Evolutionary conservation across 345 rosid species (phyloP), one percentile per base, ranked within the genome.

Genomic region (Heritiera littoralis): DNA sequence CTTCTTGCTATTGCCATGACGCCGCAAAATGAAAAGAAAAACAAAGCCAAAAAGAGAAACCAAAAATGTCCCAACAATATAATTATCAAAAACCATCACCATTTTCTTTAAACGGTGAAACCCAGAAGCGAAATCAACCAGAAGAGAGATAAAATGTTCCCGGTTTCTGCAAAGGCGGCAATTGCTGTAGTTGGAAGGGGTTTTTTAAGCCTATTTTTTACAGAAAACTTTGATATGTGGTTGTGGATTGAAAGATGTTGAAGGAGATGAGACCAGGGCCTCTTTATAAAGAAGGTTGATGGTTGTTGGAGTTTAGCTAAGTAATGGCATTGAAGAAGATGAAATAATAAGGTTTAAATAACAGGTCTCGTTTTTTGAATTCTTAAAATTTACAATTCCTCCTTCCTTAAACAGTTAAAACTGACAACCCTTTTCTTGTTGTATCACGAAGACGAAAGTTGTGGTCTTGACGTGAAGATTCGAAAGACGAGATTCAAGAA

Each of bases 21-120:
- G 86, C 11, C 85, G 82, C 23, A 90, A 76, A 81, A 80, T 17
- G 82, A 7, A 77, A 61, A 83, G 77, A 7, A 86, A n/a, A 48
- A 80, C 38, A 73, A 78, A 75, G 68, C 75, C 86, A 30, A 84
- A 17, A 7, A 88, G 80, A 66, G 83, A 83, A 7, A 81, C 85
- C 46, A 82, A 77, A 69, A 80, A 78, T 61, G 86, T 81, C 20
- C 80, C 86, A 40, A 76, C 58, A 72, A 86, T 71, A 79, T 67
- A 82, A 1, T 17, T 77, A 59, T 82, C 78, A 23, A 70, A 48
- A 70, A 72, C 28, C 46, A 54, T 69, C 60, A 48, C 74, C 76
- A 23, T 58, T 75, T 9, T 69, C 86, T 54, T 72, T 30, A 61
- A 49, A 13, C 48, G 56, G 2, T 2, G 74, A 51, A 67, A 59